Evolutionary conservation across 345 rosid species (phyloP), one percentile per base, ranked within the genome.

Genomic region (Erucastrum elatum): DNA sequence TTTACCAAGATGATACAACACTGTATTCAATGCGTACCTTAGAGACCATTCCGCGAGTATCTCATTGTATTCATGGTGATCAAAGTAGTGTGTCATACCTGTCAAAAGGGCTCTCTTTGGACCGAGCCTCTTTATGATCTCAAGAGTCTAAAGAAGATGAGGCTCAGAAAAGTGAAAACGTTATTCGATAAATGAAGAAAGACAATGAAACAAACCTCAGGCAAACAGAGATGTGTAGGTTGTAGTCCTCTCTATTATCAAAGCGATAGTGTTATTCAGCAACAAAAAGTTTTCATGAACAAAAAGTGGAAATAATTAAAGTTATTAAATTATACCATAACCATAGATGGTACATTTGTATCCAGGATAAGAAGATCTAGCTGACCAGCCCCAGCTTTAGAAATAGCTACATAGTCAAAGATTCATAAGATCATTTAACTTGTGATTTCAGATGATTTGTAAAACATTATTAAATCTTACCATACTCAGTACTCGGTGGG

Each of bases 301-400:
- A 3, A 70, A 70, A 41, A 21, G 17, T 51, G 56, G 56, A 51
- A 51, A 51, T 5, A 55, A 33, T n/a, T n/a, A n/a, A 64, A 70
- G 27, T 33, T 68, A 31, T 9, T 1, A 51, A 46, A 11, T 53
- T 2, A 27, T 11, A 29, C 83, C 83, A 70, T 75, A 0, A 8
- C 56, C 56, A 51, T 51, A 51, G 56, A 9, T 1, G 80, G 76
- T 75, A 59, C 8, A 26, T 80, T 80, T 69, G 98, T 87, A 82
- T 95, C 99, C 84, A 95, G 73, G 80, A 91, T 90, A 65, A 95
- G 96, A 85, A 93, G 91, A 86, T 95, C 97, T 87, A 91, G 66
- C 82, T 91, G 97, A 62, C 98, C 96, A 44, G 89, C 89, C 25
- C 94, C 94, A 29, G 84, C 70, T 83, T 86, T 93, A 16, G 98